Conservation (phyloP, 202 grass and related monocot species). For the Cymbopogon flexuosus region DNA sequence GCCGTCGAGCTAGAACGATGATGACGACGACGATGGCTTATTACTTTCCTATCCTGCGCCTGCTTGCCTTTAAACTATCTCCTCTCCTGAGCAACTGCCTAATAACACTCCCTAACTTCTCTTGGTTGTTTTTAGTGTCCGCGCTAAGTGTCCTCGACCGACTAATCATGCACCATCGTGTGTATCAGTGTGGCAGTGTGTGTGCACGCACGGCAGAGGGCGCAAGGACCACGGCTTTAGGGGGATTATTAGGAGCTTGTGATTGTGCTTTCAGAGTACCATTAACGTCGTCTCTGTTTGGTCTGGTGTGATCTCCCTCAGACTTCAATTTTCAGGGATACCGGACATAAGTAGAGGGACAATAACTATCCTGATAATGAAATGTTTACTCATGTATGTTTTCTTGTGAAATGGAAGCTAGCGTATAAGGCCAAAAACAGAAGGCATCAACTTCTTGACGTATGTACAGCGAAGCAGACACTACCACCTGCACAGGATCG, state of each 20-base stretch:
- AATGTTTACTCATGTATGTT: too few species aligned
- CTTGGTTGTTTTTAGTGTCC: background rate
- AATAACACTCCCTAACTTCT: background rate
- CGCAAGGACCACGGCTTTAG: background rate
- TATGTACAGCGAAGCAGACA: slow-evolving; percentile 14
- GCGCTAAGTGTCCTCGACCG: too few species aligned
- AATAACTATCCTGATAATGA: too few species aligned
- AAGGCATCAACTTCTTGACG: background rate
- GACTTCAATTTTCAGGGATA: too few species aligned
- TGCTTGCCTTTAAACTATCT: background rate
- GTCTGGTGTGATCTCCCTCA: too few species aligned
- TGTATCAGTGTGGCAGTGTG: too few species aligned
- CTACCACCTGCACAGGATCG: background rate
- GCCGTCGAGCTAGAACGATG: slow-evolving; percentile 2
- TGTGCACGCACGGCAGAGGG: too few species aligned
- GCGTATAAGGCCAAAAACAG: background rate
- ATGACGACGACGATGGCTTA: slow-evolving; percentile 18
- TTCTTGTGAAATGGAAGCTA: too few species aligned
- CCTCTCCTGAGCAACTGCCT: slow-evolving; percentile 19
- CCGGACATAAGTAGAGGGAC: too few species aligned
- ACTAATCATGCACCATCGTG: too few species aligned
- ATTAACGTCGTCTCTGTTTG: background rate
- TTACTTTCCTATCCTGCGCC: slow-evolving; percentile 3
- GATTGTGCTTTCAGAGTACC: background rate
- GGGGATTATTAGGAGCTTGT: background rate